Base-by-base conservation (phyloP, 1,284 basidiomycete species). In the Ganoderma lucidum region DNA sequence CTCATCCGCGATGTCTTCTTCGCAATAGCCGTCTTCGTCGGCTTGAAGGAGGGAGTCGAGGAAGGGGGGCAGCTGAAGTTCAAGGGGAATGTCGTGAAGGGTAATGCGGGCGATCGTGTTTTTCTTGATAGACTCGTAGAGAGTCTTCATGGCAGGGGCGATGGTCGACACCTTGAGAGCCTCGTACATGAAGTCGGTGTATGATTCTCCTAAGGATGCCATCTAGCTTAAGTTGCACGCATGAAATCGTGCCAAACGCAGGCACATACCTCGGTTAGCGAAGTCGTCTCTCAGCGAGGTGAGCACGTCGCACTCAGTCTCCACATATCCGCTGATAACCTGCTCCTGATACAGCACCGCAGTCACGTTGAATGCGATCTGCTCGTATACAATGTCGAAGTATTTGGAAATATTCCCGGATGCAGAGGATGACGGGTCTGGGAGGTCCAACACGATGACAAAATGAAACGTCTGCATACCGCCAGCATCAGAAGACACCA, bases 311-410 rank as follows among this genome's bases (percentile, higher is more conserved):
- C 92, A 93, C 78, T 97, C 91, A 48, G 80, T 80, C 72, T 94
- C 94, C 4, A 97, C 93, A 80, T 93, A 96, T 76, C 93, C 92
- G 41, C 90, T 90, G 69, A 91, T 80, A 9, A 96, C 91, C 81
- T 98, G 95, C 75, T 96, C 92, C 76, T 94, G 93, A 72, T 90
- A 96, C 14, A 97, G 85, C 5, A 96, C 95, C 2, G 96, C 96
- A 1, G 96, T 94, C 71, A 96, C 85, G 9, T 93, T 92, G 81
- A 97, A 95, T 0, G 92, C 91, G 62, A 97, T 88, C 76, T 96
- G 95, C 71, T 94, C 89, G 78, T 98, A 98, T 59, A 95, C 87
- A 37, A 90, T 87, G 78, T 96, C 93, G 75, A 95, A 93, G 75
- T 95, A 94, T 78, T 89, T 89, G 67, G 88, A 82, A 30, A 94